phyloP scores from a whole-genome alignment of 2,329 filamentous ascomycete genomes.

The Didymosphaeria variabile region DNA sequence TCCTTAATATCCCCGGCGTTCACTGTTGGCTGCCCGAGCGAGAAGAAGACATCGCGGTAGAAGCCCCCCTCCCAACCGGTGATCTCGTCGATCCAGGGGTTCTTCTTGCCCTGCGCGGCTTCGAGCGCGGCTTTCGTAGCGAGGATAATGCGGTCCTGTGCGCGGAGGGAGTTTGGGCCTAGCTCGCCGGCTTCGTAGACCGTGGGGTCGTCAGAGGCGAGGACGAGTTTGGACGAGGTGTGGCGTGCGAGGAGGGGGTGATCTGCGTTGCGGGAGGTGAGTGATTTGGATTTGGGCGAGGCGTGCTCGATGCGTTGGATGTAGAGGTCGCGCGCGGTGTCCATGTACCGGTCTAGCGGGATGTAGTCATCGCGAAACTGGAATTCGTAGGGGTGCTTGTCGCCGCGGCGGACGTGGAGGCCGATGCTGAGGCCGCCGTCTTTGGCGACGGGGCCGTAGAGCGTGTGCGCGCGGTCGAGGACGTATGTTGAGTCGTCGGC shows the following conservation, averaged over 20 bases:
- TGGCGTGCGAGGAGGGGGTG: slow-evolving; percentile 34
- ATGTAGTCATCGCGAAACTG: slow-evolving; percentile 82
- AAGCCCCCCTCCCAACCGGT: slow-evolving; percentile 92
- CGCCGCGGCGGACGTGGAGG: slow-evolving; percentile 81
- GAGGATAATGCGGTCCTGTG: slow-evolving; percentile 80
- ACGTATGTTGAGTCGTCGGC: slow-evolving; percentile 73
- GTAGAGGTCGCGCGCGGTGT: slow-evolving; percentile 64
- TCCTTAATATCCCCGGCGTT: slow-evolving; percentile 38
- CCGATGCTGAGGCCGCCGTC: slow-evolving; percentile 69
- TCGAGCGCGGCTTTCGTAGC: slow-evolving; percentile 69
- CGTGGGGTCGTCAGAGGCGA: slow-evolving; percentile 84
- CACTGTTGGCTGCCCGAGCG: slow-evolving; percentile 63
- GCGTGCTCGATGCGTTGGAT: slow-evolving; percentile 56
- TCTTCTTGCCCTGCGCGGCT: slow-evolving; percentile 47
- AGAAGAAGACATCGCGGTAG: slow-evolving; percentile 83
- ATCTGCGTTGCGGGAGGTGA: slow-evolving; percentile 40
- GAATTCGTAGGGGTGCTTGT: slow-evolving; percentile 78
- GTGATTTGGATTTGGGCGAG: slow-evolving; percentile 44
- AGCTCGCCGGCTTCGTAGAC: slow-evolving; percentile 75
- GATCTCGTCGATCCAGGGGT: slow-evolving; percentile 73
- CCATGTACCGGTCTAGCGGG: slow-evolving; percentile 73
- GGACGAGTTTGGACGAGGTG: slow-evolving; percentile 59
- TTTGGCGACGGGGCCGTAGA: slow-evolving; percentile 59
- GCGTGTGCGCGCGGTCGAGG: slow-evolving; percentile 63
- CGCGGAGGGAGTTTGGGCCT: slow-evolving; percentile 60